Evolutionary conservation across 768 basidiomycete species (phyloP), one percentile per base, ranked within the genome.

Genomic region (Psilocybe azurescens): DNA sequence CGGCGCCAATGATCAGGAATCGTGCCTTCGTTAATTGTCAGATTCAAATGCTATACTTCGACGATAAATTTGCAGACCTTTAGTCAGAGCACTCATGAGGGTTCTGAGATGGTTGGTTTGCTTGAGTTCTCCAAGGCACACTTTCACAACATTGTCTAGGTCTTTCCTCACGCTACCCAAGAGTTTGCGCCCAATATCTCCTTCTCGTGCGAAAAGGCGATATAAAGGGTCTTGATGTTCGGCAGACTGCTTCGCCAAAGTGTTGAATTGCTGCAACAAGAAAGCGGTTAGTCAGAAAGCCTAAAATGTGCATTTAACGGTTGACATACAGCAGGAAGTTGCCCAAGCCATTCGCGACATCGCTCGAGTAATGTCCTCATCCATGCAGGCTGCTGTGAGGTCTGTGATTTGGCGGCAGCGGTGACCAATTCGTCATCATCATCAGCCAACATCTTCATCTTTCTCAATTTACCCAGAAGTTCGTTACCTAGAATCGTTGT

Each of bases 31-130:
- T 13, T 13, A 39, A 33, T 9, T 38, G n/a, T 50, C 20, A 24
- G 8, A 50, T 16, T 18, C 5, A 28, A 44, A 13, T 32, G n/a
- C 14, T 14, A 44, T 14, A 44, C 5, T 8, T 44, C 33, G 33
- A 36, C 11, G 33, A 13, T 9, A 33, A 18, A 48, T 33, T 5
- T 32, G 36, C 77, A 52, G 65, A 90, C 96, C 95, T 83, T 97
- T 97, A 11, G 90, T 95, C 60, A 73, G 78, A 38, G 89, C 83
- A 66, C 93, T 93, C 88, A 99, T 91, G 29, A 99, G 80, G 3
- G 86, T 88, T n/a, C 97, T 89, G 30, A 97, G 80, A 70, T 97
- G 94, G 72, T 99, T 99, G 1, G 97, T 99, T 75, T 97, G 96
- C 80, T 97, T 97, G 55, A 94, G 78, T 65, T 86, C 86, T 54